These are phyloP conservation scores for Linum trigynum DNA, from an alignment of 345 rosid species.

Conservation along the genomic window DNA sequence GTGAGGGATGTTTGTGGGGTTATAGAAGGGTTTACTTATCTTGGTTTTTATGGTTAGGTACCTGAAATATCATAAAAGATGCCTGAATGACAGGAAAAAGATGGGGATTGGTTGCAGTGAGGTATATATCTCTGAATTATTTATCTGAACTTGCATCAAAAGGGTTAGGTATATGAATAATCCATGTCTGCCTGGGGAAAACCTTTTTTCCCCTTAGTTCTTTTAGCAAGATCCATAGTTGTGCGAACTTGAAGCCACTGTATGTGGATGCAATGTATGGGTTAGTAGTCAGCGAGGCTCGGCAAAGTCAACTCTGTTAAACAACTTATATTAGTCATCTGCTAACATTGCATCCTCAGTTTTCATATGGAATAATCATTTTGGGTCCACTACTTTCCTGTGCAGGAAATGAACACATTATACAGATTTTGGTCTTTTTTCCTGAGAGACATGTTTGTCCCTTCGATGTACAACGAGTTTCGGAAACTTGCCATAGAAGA, in stretches of 20 bases:
- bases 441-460: constrained; percentile 67
- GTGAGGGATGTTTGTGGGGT: background rate
- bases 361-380: too few relatives aligned
- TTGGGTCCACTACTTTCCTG: background rate
- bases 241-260: background rate
- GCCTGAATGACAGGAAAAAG: constrained; percentile 90
- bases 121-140: constrained; percentile 32
- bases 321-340: background rate
- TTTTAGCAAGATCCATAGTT: background rate
- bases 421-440: constrained; percentile 95
- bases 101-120: constrained; percentile 88
- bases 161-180: background rate
- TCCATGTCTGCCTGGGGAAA: background rate
- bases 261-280: background rate
- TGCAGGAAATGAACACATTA: constrained; percentile 95
- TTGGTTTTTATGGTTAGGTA: constrained; percentile 46
- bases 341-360: background rate
- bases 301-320: background rate
- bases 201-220: background rate
- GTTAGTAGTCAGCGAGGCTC: background rate
- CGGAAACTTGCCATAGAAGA: constrained; percentile 76
- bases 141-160: background rate
- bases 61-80: constrained; percentile 77
- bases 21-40: constrained; percentile 17
- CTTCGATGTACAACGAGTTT: constrained; percentile 84